Base-by-base conservation (phyloP, 2,329 filamentous ascomycete genomes). In the Cadophora sp. region DNA sequence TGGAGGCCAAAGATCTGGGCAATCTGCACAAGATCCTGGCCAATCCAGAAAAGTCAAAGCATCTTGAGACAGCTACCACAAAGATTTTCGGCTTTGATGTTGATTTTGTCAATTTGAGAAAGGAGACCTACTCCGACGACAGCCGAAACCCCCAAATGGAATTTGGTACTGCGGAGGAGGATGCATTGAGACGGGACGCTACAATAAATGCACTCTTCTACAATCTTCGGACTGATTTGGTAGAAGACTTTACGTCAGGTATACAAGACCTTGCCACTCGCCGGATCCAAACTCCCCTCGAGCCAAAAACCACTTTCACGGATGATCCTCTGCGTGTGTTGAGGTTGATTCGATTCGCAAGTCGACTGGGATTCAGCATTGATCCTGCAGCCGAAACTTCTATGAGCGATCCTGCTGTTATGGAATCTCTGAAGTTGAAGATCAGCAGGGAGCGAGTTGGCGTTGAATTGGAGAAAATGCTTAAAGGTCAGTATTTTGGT, bases 121-220 rank as follows among this genome's bases (percentile, higher is more conserved):
- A 94, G 77, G 96, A 98, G 81, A 94, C 91, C 0, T 98, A 98
- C 75, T 87, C 90, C 0, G 90, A 93, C n/a, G 89, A 96, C 68
- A 97, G 92, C 76, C 89, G 96, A 43, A 97, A 97, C 75, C 95
- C 95, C 1, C 86, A 93, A 74, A 92, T 98, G 86, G 94, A 97
- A 78, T 97, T 97, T 79, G 96, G 95, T 5, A 97, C 93, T 0
- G 91, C 95, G 0, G 86, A 92, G 77, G 94, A 99, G 79, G 95
- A 99, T 80, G 95, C 95, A 1, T 78, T 94, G 73, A 89, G 95
- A 26, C 89, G 95, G 59, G 95, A 99, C 82, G 94, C 95, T 26
- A 97, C 94, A 0, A 89, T 98, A 69, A 99, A 99, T 78, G 93
- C 96, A 27, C 87, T 99, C 71, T 98, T 98, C 81, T 98, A 96